Base-by-base conservation (phyloP, 1,284 basidiomycete species). In the Cryptococcus wingfieldii region DNA sequence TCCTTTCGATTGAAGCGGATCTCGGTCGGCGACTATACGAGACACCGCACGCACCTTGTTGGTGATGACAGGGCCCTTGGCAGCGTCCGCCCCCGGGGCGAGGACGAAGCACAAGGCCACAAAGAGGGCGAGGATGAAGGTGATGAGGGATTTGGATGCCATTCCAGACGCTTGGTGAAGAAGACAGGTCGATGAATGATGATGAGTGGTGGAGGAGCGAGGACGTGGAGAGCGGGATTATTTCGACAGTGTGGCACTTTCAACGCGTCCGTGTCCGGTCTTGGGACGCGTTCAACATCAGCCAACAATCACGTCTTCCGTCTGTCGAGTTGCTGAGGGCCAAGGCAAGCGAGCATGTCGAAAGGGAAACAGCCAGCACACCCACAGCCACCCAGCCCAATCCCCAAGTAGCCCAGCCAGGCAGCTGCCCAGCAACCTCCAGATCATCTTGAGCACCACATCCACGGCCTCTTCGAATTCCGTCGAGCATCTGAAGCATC, bases 11-110 rank as follows among this genome's bases (percentile, higher is more conserved):
- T 34, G 5, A 2, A 34, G 31, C 31, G 31, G 31, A 34, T 10
- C 6, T 7, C 23, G 31, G 10, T 8, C 31, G 7, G 31, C 31
- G 31, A 34, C 10, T 10, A 41, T 14, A 39, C 18, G 45, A 18
- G n/a, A 47, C 14, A 19, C 19, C 37, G 19, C 23, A 51, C 66
- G 25, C 28, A 68, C 71, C 79, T 88, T 90, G 83, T 89, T 79
- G 50, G 92, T 94, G 70, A 96, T 86, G 79, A 83, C 85, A 16
- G 92, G 92, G 16, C 76, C 74, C 61, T 78, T 78, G 54, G 70
- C 62, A 5, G 77, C 75, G 47, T 75, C 66, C 8, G 64, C 71
- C 23, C 62, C 53, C 10, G 57, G 57, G 28, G 65, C 58, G 55
- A 69, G 63, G 58, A 64, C 50, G 61, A 75, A 66, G 79, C 87